These are phyloP conservation scores for Emergomyces pasteurianus DNA, from an alignment of 2,329 filamentous ascomycete genomes.

Conservation along the genomic window DNA sequence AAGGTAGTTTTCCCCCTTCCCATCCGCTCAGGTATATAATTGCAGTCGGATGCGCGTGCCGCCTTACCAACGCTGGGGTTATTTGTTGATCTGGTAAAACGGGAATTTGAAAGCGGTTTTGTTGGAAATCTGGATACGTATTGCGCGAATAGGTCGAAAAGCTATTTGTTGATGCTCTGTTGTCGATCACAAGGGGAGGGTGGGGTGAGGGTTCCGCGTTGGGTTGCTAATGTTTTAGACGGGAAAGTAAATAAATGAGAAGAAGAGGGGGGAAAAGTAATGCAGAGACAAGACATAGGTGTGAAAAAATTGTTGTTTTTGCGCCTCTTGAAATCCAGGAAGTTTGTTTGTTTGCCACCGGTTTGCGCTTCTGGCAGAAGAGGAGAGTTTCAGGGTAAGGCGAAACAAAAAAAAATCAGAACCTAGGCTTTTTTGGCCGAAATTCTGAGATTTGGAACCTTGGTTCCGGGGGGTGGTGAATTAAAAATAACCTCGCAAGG, in stretches of 20 bases:
- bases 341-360: slow-evolving; percentile 3
- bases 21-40: not conserved
- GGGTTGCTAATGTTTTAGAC: not conserved
- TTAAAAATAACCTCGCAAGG: not conserved
- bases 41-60: not conserved
- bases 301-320: not conserved
- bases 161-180: not conserved
- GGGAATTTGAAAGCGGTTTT: not conserved
- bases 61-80: not conserved
- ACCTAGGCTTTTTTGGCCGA: not conserved
- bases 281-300: not conserved
- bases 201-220: not conserved
- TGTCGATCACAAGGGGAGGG: not conserved
- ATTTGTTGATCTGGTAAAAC: not conserved
- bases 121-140: not conserved
- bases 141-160: not conserved
- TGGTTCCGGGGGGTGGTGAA: not conserved
- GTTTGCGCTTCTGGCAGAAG: not conserved
- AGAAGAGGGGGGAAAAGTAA: not conserved
- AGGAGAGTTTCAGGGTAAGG: not conserved
- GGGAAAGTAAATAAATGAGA: not conserved
- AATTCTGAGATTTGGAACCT: not conserved
- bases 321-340: not conserved
- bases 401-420: not conserved
- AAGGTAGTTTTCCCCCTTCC: not conserved